Base-by-base conservation (phyloP, 179 eudicot genomes). In the Camellia oleifera region DNA sequence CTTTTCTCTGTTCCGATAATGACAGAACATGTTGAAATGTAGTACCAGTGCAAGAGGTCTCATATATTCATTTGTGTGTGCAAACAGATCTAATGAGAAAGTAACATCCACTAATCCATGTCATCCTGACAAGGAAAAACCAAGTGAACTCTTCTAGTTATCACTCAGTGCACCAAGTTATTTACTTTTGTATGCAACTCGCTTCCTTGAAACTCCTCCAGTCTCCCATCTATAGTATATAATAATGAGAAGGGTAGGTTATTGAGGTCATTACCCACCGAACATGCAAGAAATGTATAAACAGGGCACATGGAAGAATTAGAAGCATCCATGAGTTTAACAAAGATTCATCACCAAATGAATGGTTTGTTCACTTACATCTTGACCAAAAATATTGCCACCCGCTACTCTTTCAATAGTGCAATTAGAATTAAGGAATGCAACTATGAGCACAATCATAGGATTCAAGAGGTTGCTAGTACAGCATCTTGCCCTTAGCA, bases 191-290 rank as follows among this genome's bases (percentile, higher is more conserved):
- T 8, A 52, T 9, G 17, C 73, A 71, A 71, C 15, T 18, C 0
- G 60, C 62, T 72, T 52, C 46, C 61, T 72, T 20, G 61, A 53
- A 72, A 72, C 61, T 54, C 64, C 77, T 7, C 64, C 18, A 56
- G 13, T 56, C 13, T 32, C 77, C 50, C 50, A 26, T 57, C 57
- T 13, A 15, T 26, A 14, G 8, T 11, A 7, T 56, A 26, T 14
- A 14, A 56, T 72, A 74, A 74, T 4, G 7, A 32, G 45, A 74
- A 32, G 7, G 17, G 76, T 53, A 57, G 46, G 11, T 20, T 53
- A 52, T 56, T 12, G 63, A 14, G 40, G n/a, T 23, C 75, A 52
- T 4, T 72, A 32, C 75, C 61, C 46, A 18, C 12, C 3, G 4
- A 7, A 6, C 6, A 56, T 56, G 63, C 6, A 14, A 73, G 18